Base-by-base conservation (phyloP, 2,329 filamentous ascomycete genomes). In the Arthrinium phaeospermum region DNA sequence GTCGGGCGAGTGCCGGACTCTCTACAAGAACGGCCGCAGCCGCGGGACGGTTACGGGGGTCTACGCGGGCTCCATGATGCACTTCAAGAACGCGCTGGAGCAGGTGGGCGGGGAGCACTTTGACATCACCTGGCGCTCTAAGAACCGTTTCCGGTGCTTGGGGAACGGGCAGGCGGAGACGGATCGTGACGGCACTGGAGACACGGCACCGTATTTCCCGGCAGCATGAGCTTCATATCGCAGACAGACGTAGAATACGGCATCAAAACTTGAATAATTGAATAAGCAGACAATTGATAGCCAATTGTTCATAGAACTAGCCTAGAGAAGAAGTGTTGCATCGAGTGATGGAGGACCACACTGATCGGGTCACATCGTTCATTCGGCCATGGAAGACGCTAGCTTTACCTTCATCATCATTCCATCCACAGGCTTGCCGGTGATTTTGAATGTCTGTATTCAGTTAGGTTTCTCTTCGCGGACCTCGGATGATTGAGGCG, bases 361-460 rank as follows among this genome's bases (percentile, higher is more conserved):
- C 1, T 10, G 37, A 41, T 41, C 6, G 37, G 37, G 37, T 2
- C 37, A 41, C 37, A 41, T 10, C 37, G 6, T 41, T 41, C 13
- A 45, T 14, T 14, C 44, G 16, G 44, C 44, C 3, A 12, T 45
- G 13, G 44, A 2, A 69, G 7, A 72, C 34, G n/a, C 75, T 57
- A 70, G 2, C 30, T 70, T 70, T 5, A 70, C 69, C 37, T 30
- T 70, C 37, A 64, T 34, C 51, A 64, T 70, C 53, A 57, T 34
- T 5, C 69, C 51, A 13, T 70, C 69, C 16, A 64, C 51, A n/a
- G 69, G 37, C 16, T 64, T 70, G 7, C 44, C 22, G 4, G 51
- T 64, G 24, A 70, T 45, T 3, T 70, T 57, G 30, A 19, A 34
- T 10, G 6, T 57, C 27, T 57, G 30, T 8, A 30, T 4, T 30